These are phyloP conservation scores for Fusarium liriodendri DNA, from an alignment of 2,329 filamentous ascomycete genomes.

Conservation along the genomic window DNA sequence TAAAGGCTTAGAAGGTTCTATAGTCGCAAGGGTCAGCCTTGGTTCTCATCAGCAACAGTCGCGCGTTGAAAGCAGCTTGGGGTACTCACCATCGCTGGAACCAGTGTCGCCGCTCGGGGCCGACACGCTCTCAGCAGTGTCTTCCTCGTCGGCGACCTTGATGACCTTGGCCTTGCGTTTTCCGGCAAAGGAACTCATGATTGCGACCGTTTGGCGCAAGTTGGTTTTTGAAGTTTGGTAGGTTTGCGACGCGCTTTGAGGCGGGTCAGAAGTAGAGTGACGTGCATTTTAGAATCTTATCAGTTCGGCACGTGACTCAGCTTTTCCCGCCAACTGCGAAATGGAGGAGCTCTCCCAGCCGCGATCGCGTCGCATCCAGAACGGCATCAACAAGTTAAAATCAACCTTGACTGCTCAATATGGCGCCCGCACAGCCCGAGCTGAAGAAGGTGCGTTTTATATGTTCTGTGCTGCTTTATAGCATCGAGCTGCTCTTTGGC, in stretches of 20 bases:
- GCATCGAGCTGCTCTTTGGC: background rate
- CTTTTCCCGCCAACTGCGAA: constrained; percentile 41
- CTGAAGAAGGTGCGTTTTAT: constrained; percentile 85
- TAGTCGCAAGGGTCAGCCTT: constrained; percentile 49
- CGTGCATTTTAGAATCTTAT: constrained; percentile 56
- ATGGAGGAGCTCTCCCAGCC: constrained; percentile 36
- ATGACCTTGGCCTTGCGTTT: constrained; percentile 83
- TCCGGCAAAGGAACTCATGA: constrained; percentile 66
- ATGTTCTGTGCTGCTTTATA: background rate
- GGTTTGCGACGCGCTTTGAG: constrained; percentile 25
- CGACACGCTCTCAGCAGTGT: constrained; percentile 43
- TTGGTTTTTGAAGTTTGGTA: background rate
- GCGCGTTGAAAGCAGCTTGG: constrained; percentile 19
- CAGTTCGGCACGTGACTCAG: constrained; percentile 56
- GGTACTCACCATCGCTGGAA: constrained; percentile 53
- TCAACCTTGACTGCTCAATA: constrained; percentile 62
- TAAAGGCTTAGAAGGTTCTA: constrained; percentile 51
- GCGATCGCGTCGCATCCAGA: constrained; percentile 44
- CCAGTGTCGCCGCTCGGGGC: constrained; percentile 38
- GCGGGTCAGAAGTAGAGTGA: constrained; percentile 24
- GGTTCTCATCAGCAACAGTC: constrained; percentile 48
- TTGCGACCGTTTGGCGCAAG: constrained; percentile 31
- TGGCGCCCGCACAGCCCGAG: constrained; percentile 99
- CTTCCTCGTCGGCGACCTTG: constrained; percentile 75
- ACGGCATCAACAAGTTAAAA: constrained; percentile 38